Percentiles rank a stretch among this genome's conserved stretches.
These are phyloP conservation scores for Mycosphaerelloides madeirae DNA, from an alignment of 2,329 filamentous ascomycete species.

Conservation along the genomic window DNA sequence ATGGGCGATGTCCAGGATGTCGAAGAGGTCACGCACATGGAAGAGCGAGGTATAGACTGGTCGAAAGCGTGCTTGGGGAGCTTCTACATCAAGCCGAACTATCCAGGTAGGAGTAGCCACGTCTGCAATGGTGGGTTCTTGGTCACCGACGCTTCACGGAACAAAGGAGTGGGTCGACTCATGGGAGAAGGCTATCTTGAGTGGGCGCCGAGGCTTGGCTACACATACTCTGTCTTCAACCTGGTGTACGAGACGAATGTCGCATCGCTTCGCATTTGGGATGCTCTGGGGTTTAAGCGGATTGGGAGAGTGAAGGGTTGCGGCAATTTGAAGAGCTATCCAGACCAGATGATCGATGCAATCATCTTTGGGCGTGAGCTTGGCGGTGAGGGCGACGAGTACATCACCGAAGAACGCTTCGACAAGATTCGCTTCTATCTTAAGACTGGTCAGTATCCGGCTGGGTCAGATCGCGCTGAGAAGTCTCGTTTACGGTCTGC, in stretches of 20 bases:
- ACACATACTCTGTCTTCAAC: constrained; percentile 91
- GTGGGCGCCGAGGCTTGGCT: constrained; percentile 59
- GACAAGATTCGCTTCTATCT: constrained; percentile 98
- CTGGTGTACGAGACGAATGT: constrained; percentile 92
- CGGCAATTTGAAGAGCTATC: constrained; percentile 47
- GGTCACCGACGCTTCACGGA: constrained; percentile 45
- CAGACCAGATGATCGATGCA: constrained; percentile 45
- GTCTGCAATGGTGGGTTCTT: constrained; percentile 65
- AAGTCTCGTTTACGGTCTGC: constrained; percentile 91
- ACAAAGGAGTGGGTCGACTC: constrained; percentile 47
- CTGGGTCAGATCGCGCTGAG: constrained; percentile 87
- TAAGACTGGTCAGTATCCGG: constrained; percentile 88
- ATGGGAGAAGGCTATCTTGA: constrained; percentile 51
- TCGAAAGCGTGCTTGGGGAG: constrained; percentile 76
- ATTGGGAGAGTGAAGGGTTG: constrained; percentile 68
- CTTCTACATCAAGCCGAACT: constrained; percentile 93
- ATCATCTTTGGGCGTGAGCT: constrained; percentile 59
- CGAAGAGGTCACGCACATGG: constrained; percentile 48
- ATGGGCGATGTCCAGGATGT: constrained; percentile 66
- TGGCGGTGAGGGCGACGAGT: constrained; percentile 65
- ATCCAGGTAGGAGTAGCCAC: constrained; percentile 84
- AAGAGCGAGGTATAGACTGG: constrained; percentile 59
- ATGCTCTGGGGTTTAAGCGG: constrained; percentile 84
- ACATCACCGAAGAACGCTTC: constrained; percentile 91
- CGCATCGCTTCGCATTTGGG: constrained; percentile 85